phyloP scores from a whole-genome alignment of 2,329 filamentous ascomycete species.

The Botryosphaeria dothidea region DNA sequence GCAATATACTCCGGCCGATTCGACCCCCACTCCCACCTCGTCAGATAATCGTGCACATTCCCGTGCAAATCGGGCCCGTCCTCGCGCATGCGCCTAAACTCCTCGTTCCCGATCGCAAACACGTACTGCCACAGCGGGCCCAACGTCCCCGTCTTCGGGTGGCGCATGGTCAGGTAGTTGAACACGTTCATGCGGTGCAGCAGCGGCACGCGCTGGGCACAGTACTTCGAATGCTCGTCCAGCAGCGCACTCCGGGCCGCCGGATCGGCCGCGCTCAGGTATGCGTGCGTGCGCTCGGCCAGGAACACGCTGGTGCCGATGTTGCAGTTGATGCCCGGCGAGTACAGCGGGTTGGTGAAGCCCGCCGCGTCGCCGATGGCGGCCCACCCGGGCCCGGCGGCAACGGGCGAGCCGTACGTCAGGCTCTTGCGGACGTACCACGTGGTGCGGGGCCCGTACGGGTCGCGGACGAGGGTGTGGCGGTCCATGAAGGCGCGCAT shows the following conservation, averaged over 20 bases:
- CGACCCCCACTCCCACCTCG: neutral
- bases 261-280: neutral
- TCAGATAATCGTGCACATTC: neutral
- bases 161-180: neutral
- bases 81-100: neutral
- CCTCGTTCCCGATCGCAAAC: neutral
- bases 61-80: neutral
- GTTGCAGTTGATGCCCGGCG: conserved; percentile 1
- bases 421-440: neutral
- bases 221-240: neutral
- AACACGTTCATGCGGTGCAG: neutral
- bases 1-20: neutral
- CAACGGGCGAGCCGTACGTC: neutral
- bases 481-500: neutral
- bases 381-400: neutral
- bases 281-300: neutral
- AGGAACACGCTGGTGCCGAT: neutral
- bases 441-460: neutral
- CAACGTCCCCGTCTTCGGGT: neutral
- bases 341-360: neutral
- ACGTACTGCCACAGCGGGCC: neutral
- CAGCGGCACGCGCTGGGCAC: neutral
- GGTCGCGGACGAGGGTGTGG: neutral
- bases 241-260: neutral
- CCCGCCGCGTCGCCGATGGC: neutral